Evolutionary conservation across 106 monocot species (phyloP), one percentile per base, ranked within the genome.

Genomic region (Platanthera guangdongensis): DNA sequence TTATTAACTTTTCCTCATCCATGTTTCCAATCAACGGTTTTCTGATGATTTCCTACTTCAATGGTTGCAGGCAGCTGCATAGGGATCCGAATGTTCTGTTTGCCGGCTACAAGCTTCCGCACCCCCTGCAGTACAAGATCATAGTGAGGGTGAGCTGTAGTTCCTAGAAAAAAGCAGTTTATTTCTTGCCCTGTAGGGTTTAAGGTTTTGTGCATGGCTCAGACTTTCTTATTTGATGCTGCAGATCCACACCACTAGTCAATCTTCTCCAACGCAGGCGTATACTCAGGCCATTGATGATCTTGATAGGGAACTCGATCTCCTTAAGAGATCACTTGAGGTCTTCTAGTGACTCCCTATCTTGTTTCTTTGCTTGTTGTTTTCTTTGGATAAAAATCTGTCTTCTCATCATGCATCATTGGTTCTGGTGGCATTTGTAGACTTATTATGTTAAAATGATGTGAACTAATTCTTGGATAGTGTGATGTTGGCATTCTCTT

Each of bases 81-180:
- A 90, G 95, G 80, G 95, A 96, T 50, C 95, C 90, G 10, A 96
- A 93, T 78, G 90, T 91, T 57, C 90, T 90, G 21, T 96, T 96
- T 51, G 95, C 95, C 10, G 95, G 95, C 15, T 96, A 96, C 84
- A 96, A 93, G 87, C 93, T 96, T 62, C 96, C 96, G 9, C 96
- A 96, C 62, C 96, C 96, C 4, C 84, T 96, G 65, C 93, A 93
- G 87, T 96, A 96, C 83, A 96, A 96, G 83, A 91, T 96, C 73
- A 51, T 93, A 30, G 84, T 91, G 9, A 89, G 93, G 88, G 96
- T 93, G 16, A 49, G 88, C 22, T 73, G 19, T 45, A 22, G 11
- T 52, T 70, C 19, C 47, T 28, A n/a, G 14, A 5, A 14, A 48
- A 11, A 6, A 15, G 16, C n/a, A 7, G 11, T 9, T 14, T 45